phyloP scores from a whole-genome alignment of 2,329 filamentous ascomycete species.

The Colletotrichum sublineola region DNA sequence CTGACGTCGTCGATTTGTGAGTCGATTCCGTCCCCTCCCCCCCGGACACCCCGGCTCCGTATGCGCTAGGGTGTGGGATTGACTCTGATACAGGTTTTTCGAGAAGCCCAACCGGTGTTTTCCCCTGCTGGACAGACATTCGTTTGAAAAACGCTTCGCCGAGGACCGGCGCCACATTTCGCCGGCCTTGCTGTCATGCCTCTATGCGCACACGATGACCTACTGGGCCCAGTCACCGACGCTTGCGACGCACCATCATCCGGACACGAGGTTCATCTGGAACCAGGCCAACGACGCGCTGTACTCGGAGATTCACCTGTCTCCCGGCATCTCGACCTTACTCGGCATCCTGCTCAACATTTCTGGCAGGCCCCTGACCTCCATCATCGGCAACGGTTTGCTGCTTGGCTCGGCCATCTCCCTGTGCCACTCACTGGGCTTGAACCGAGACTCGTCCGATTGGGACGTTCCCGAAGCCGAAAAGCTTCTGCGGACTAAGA shows the following conservation, averaged over 20 bases:
- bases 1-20: slow-evolving; percentile 64
- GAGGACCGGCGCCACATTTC: slow-evolving; percentile 63
- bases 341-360: slow-evolving; percentile 70
- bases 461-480: slow-evolving; percentile 67
- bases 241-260: slow-evolving; percentile 60
- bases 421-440: slow-evolving; percentile 65
- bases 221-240: slow-evolving; percentile 67
- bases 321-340: slow-evolving; percentile 70
- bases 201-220: slow-evolving; percentile 70
- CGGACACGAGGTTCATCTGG: slow-evolving; percentile 72
- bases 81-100: slow-evolving; percentile 60
- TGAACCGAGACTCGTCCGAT: slow-evolving; percentile 64
- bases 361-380: slow-evolving; percentile 70
- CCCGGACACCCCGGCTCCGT: too few species aligned
- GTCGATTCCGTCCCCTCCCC: slow-evolving; percentile 34
- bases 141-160: slow-evolving; percentile 63
- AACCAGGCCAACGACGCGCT: slow-evolving; percentile 72
- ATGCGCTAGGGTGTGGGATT: background rate
- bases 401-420: slow-evolving; percentile 64
- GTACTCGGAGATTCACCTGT: slow-evolving; percentile 70
- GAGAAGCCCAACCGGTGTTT: slow-evolving; percentile 70
- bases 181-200: slow-evolving; percentile 67
- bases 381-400: slow-evolving; percentile 69
- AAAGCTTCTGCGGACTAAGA: slow-evolving; percentile 64
- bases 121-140: slow-evolving; percentile 69